Evolutionary conservation across 1,284 basidiomycete species (phyloP), one percentile per base, ranked within the genome.

Genomic region (Nidula niveotomentosa): DNA sequence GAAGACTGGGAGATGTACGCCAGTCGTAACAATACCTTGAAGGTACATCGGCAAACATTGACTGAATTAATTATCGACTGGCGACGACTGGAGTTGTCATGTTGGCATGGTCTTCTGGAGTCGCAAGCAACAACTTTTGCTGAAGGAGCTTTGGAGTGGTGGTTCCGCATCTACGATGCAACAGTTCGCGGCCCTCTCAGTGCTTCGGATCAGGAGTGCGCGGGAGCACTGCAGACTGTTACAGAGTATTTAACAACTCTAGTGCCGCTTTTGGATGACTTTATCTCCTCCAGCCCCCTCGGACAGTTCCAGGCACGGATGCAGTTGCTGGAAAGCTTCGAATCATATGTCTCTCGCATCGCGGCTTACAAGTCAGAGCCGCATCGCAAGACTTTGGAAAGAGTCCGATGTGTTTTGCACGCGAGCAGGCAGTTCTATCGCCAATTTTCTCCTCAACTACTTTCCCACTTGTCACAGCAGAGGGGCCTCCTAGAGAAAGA

Each of bases 1-100:
- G 93, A 97, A 58, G 97, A 99, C 67, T 99, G 97, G 97, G 94
- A 99, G 69, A 88, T 89, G 63, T 99, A 93, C 63, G 90, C 96
- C 9, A 96, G 94, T 71, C 80, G 84, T 23, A 87, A 91, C 49
- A 98, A 96, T 65, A 88, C 87, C 23, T 80, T 99, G 56, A 85
- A 83, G 62, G 58, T 67, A 0, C 80, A 91, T 64, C 91, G 89
- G 56, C 80, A 85, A 30, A 77, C 77, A 9, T 72, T 98, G 34
- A 90, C 84, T 5, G 73, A 72, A 17, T 80, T 96, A 48, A 92
- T 99, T 52, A 86, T 99, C 48, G 83, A 86, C 30, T 99, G 97
- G 97, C 82, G 97, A 53, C 84, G 92, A 44, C 74, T 96, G 53
- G 97, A 99, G 68, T 75, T 99, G 30, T 79, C 87, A 2, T 92